Base-by-base conservation (phyloP, 148 eudicot species). In the Talinum fruticosum region DNA sequence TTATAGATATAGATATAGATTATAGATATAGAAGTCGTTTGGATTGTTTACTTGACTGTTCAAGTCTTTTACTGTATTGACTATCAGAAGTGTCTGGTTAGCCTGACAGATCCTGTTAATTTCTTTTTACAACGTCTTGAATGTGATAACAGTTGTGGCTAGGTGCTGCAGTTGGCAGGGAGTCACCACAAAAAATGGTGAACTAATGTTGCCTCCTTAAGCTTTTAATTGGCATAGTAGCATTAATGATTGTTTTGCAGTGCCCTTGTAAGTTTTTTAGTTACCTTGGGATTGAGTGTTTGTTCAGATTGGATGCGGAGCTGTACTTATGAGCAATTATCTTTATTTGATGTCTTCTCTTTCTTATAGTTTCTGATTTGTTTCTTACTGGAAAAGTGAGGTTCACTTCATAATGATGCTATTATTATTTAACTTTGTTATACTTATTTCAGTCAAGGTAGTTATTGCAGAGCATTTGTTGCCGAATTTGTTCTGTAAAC, bases 81-180 rank as follows among this genome's bases (percentile, higher is more conserved):
- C 66, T 62, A 62, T 62, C 66, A 28, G 66, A 62, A 62, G 64
- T 6, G 33, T 28, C 66, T 26, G 33, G 66, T 62, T 28, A 26
- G 30, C 28, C 15, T 62, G 33, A 13, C 16, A 13, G 33, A 62
- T n/a, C 66, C 34, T 26, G 0, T 4, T 10, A 62, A 26, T 14
- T n/a, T 51, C 16, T 51, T 51, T 51, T n/a, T 10, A 26, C 33
- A 26, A 62, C 33, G 4, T 62, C 34, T 62, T 26, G 66, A 26
- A 51, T 28, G 10, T 62, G 66, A 23, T 51, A 59, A 62, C 33
- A 10, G 66, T 62, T 62, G 66, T 62, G 33, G 76, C 76, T 73
- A 53, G 66, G 66, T 54, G 76, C 75, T 54, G 65, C 66, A n/a
- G 30, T 54, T 74, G 30, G 45, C 44, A 2, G 44, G 66, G 32